Base-by-base conservation (phyloP, 1,284 basidiomycete species). In the Irpex sp. region DNA sequence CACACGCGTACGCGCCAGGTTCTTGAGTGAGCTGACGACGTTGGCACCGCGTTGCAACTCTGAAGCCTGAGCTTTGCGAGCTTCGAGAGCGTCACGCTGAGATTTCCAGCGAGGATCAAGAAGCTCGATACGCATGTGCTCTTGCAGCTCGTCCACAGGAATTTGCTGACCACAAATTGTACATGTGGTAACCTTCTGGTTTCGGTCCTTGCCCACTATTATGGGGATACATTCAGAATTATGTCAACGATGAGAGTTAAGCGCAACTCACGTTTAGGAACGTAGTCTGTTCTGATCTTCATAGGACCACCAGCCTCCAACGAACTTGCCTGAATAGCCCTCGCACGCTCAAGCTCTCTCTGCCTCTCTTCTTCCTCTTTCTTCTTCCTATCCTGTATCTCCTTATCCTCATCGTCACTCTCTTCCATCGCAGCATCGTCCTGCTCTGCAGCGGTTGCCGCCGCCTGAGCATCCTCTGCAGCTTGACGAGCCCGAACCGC, bases 31-130 rank as follows among this genome's bases (percentile, higher is more conserved):
- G 0, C 91, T 89, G 31, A 94, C 91, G 63, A 98, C 93, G 75
- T 98, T 94, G 26, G 96, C 94, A 68, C 95, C 93, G 64, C 90
- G 87, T 73, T 94, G 89, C 34, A 96, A 81, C 73, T 97, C 91
- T 51, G 92, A 93, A 6, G 94, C 88, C 74, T 97, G 95, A 5
- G 92, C 92, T 71, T 94, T 93, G 73, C 96, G 91, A 57, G 89
- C 84, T 73, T 98, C 96, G 70, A 95, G 80, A 17, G 79, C 83
- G 71, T 94, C 90, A 70, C 96, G 92, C 74, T 97, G 94, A 65
- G 95, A 94, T 76, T 97, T 97, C 96, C 96, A 98, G 73, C 91
- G 89, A 49, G 97, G 97, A 78, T 99, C 96, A 71, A 99, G 86
- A 58, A 98, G 80, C 76, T 99, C 97, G 76, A 99, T 98, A 72